Evolutionary conservation across 768 basidiomycete species (phyloP).

Genomic region (Lactifluus pinguis): DNA sequence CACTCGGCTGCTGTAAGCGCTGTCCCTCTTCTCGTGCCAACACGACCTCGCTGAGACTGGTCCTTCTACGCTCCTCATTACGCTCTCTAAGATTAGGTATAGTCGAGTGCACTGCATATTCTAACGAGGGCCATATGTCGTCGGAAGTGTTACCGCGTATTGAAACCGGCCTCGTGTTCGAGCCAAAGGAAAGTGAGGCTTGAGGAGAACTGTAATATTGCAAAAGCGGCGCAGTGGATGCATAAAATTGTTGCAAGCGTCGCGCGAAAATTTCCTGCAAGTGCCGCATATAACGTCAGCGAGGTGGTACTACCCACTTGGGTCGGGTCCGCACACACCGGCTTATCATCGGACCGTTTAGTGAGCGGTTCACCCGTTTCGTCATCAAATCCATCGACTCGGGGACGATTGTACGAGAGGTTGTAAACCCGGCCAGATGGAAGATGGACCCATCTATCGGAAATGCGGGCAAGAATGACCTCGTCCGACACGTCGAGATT

Average conservation of each 20-base stretch:
- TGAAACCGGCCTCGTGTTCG: slow-evolving; percentile 45
- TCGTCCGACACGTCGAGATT: slow-evolving; percentile 86
- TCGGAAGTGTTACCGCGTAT: slow-evolving; percentile 71
- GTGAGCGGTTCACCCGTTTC: slow-evolving; percentile 79
- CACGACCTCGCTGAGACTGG: slow-evolving; percentile 48
- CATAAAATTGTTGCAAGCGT: slow-evolving; percentile 69
- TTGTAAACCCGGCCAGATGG: slow-evolving; percentile 89
- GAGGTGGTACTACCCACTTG: too few relatives aligned
- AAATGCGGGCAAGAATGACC: slow-evolving; percentile 77
- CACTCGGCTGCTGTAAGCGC: neutral
- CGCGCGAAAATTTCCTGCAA: slow-evolving; percentile 67
- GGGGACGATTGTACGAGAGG: slow-evolving; percentile 77
- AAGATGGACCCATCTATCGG: slow-evolving; percentile 83
- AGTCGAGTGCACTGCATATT: slow-evolving; percentile 43
- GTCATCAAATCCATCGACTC: slow-evolving; percentile 73
- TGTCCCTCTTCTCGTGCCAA: slow-evolving; percentile 25
- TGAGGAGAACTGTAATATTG: slow-evolving; percentile 46
- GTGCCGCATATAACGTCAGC: neutral
- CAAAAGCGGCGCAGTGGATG: slow-evolving; percentile 73
- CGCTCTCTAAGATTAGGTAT: slow-evolving; percentile 56
- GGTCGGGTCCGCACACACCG: slow-evolving; percentile 39
- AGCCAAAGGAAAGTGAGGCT: slow-evolving; percentile 14
- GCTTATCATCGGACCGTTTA: slow-evolving; percentile 85
- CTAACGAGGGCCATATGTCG: slow-evolving; percentile 85
- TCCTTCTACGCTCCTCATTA: slow-evolving; percentile 37